Evolutionary conservation across 768 basidiomycete genomes (phyloP).

Genomic region (Leccinum incarnatum): DNA sequence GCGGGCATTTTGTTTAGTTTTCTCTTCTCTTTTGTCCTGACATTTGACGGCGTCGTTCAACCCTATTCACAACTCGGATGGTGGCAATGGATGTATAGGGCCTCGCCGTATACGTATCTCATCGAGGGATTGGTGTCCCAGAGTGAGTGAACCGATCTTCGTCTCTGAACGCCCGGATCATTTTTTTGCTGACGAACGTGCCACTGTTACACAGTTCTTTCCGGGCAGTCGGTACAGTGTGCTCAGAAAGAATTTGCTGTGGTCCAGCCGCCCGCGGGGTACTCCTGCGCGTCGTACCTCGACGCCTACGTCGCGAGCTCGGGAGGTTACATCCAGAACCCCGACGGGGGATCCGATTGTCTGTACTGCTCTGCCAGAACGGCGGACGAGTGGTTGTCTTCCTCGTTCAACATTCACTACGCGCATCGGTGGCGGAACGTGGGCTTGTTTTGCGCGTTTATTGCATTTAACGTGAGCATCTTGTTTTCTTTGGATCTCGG

Average conservation of each 20-base stretch:
- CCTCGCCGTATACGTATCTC: constrained; percentile 56
- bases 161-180: not conserved
- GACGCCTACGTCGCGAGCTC: constrained; percentile 36
- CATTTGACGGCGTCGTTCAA: constrained; percentile 70
- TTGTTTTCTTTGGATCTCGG: not conserved
- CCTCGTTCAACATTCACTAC: constrained; percentile 60
- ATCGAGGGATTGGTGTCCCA: constrained; percentile 46
- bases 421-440: constrained; percentile 47
- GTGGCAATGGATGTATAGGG: constrained; percentile 71
- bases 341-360: constrained; percentile 38
- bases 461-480: constrained; percentile 44
- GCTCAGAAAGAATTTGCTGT: constrained; percentile 57
- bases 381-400: constrained; percentile 49
- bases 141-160: constrained; percentile 38
- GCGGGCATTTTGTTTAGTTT: constrained; percentile 57
- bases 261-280: constrained; percentile 45
- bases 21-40: constrained; percentile 60
- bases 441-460: constrained; percentile 43
- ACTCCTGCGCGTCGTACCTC: constrained; percentile 48
- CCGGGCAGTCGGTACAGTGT: constrained; percentile 51
- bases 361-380: constrained; percentile 55
- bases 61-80: constrained; percentile 59
- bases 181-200: not conserved
- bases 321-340: constrained; percentile 50
- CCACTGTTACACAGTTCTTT: constrained; percentile 40